Conservation (phyloP, 495 filamentous ascomycete species). For the Penicillium argentinense region DNA sequence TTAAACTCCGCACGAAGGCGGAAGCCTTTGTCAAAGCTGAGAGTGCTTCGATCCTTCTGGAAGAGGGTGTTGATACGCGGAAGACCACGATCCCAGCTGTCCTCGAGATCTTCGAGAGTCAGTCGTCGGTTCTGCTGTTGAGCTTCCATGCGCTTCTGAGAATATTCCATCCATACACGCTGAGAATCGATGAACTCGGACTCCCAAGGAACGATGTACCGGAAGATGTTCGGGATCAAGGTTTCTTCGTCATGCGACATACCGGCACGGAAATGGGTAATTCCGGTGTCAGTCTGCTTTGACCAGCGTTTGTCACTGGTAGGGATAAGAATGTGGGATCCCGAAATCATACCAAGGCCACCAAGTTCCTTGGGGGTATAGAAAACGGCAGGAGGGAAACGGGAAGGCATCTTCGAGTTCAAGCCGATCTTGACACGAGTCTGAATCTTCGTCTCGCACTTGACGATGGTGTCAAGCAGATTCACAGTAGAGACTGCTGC, state of each 20-base stretch:
- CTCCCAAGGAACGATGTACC: slow-evolving; percentile 99
- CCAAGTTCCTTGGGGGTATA: slow-evolving; percentile 99
- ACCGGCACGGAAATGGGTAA: slow-evolving; percentile 95
- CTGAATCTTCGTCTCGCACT: slow-evolving; percentile 99
- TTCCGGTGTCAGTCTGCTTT: slow-evolving; percentile 95
- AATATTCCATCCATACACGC: slow-evolving; percentile 98
- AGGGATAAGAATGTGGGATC: slow-evolving; percentile 96
- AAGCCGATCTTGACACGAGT: slow-evolving; percentile 98
- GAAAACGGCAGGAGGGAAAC: slow-evolving; percentile 98
- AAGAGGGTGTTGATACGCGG: slow-evolving; percentile 99
- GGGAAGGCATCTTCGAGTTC: slow-evolving; percentile 99
- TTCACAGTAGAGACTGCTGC: slow-evolving; percentile 97
- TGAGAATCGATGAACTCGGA: slow-evolving; percentile 99
- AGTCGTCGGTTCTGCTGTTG: slow-evolving; percentile 96
- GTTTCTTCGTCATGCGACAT: slow-evolving; percentile 99
- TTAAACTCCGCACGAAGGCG: slow-evolving; percentile 96
- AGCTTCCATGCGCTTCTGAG: slow-evolving; percentile 94
- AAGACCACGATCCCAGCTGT: slow-evolving; percentile 98
- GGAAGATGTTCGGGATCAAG: slow-evolving; percentile 97
- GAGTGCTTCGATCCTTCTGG: slow-evolving; percentile 96
- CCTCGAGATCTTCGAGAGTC: slow-evolving; percentile 95
- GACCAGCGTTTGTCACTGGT: slow-evolving; percentile 98
- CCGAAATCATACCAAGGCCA: slow-evolving; percentile 98
- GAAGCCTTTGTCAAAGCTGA: slow-evolving; percentile 99
- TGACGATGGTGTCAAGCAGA: slow-evolving; percentile 96